These are phyloP conservation scores for Thermoascus crustaceus DNA, from an alignment of 2,329 filamentous ascomycete species.

Conservation along the genomic window DNA sequence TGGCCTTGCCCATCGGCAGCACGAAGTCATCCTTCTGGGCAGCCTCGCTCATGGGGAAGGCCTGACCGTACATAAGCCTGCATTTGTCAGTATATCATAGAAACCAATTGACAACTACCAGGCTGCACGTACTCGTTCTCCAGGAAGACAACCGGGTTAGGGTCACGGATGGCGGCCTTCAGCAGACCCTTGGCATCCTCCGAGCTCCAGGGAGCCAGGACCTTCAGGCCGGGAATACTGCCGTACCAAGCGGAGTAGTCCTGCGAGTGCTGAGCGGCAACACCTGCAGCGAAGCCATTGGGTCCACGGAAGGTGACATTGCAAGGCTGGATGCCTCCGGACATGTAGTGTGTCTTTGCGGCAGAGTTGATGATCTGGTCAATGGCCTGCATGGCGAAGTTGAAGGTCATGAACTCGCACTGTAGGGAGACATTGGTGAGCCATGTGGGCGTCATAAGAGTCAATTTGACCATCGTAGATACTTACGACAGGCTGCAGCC, in stretches of 20 bases:
- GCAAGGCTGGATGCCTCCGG: constrained; percentile 96
- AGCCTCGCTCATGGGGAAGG: constrained; percentile 95
- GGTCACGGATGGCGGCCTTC: constrained; percentile 96
- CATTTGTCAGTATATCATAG: constrained; percentile 19
- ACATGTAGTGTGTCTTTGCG: constrained; percentile 99
- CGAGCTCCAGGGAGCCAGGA: constrained; percentile 89
- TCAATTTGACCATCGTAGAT: neutral
- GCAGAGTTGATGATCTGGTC: constrained; percentile 99
- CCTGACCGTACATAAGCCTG: constrained; percentile 76
- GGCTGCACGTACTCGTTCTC: constrained; percentile 63
- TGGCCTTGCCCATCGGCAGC: constrained; percentile 95
- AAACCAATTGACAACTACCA: constrained; percentile 1
- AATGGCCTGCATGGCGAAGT: constrained; percentile 99
- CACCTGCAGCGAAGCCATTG: constrained; percentile 94
- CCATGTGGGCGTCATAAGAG: neutral
- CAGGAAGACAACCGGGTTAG: constrained; percentile 88
- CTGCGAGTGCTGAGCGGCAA: constrained; percentile 96
- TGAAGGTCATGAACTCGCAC: constrained; percentile 99
- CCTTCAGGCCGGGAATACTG: constrained; percentile 94
- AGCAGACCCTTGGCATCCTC: constrained; percentile 97
- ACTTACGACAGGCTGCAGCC: constrained; percentile 86
- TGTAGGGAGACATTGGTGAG: constrained; percentile 27
- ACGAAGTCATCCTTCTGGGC: constrained; percentile 96
- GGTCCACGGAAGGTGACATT: constrained; percentile 99
- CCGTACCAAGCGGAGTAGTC: constrained; percentile 99